A percentile compares a stretch with the other conserved stretches of the same genome.
phyloP scores from a whole-genome alignment of 176 grass and related monocot genomes.

The Musa schizocarpa region DNA sequence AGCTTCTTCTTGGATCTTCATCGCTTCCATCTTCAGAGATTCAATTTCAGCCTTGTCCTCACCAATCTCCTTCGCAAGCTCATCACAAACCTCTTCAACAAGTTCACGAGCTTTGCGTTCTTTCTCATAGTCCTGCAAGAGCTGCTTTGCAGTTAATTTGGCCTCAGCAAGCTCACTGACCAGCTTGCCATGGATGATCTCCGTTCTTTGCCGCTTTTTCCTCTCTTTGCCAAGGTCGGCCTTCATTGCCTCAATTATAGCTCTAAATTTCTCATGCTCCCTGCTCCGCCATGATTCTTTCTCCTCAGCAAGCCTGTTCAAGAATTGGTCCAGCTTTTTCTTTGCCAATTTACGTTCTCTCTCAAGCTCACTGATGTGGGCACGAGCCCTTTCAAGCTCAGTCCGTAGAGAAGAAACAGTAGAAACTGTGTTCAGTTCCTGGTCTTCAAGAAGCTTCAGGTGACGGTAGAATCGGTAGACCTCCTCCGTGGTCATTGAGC shows the following conservation, averaged over 20 bases:
- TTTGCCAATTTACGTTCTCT: conserved; percentile 50
- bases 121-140: conserved; percentile 77
- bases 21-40: conserved; percentile 55
- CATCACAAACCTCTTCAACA: conserved; percentile 83
- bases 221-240: conserved; percentile 78
- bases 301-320: conserved; percentile 87
- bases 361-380: conserved; percentile 56
- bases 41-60: conserved; percentile 91
- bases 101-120: conserved; percentile 73
- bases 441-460: conserved; percentile 62
- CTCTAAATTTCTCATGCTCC: conserved; percentile 69
- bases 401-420: conserved; percentile 52
- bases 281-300: conserved; percentile 81
- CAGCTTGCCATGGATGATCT: conserved; percentile 72
- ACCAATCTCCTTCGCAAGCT: conserved; percentile 85
- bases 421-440: conserved; percentile 27
- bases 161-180: conserved; percentile 60
- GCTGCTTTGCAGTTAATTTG: conserved; percentile 56
- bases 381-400: conserved; percentile 58
- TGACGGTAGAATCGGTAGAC: conserved; percentile 64
- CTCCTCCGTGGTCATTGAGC: conserved; percentile 52
- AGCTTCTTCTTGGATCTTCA: conserved; percentile 63
- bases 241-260: conserved; percentile 83
- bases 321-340: conserved; percentile 82
- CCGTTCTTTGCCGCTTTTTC: conserved; percentile 61